Conservation (phyloP, 768 basidiomycete genomes). For the Termitomyces sp. region DNA sequence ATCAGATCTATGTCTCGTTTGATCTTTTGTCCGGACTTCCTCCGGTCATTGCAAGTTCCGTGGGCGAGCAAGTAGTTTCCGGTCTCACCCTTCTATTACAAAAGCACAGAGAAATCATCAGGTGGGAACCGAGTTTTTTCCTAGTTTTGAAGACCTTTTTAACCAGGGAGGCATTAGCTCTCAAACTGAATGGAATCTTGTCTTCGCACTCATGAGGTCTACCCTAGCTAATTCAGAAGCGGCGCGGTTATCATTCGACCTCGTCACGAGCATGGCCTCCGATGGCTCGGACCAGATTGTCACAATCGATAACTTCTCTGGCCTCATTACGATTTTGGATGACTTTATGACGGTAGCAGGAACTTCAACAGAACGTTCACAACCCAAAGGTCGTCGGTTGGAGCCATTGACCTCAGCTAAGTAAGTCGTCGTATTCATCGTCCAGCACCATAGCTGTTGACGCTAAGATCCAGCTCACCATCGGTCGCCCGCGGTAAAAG, state of each 20-base stretch:
- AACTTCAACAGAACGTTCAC: conserved; percentile 51
- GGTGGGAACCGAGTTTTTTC: conserved; percentile 31
- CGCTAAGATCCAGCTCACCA: conserved; percentile 51
- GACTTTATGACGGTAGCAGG: conserved; percentile 83
- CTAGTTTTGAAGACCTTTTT: neutral
- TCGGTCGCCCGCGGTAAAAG: conserved; percentile 76
- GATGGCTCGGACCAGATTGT: conserved; percentile 62
- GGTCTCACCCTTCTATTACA: conserved; percentile 81
- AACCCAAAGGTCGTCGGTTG: conserved; percentile 46
- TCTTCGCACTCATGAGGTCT: conserved; percentile 83
- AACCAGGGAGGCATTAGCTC: conserved; percentile 44
- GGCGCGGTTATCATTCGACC: conserved; percentile 77
- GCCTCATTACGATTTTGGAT: conserved; percentile 77
- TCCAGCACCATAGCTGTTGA: neutral
- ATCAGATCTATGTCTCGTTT: conserved; percentile 93
- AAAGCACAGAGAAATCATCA: conserved; percentile 68
- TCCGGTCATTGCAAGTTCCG: conserved; percentile 67
- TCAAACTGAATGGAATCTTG: conserved; percentile 93
- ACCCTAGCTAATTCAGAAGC: conserved; percentile 87
- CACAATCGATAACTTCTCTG: conserved; percentile 74
- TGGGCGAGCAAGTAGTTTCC: conserved; percentile 88
- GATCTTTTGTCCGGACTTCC: conserved; percentile 86
- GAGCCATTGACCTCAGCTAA: conserved; percentile 48
- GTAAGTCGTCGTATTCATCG: conserved; percentile 30
- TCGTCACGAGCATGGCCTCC: conserved; percentile 62